phyloP scores from a whole-genome alignment of 306 rosid species.

The Trifolium fragiferum region DNA sequence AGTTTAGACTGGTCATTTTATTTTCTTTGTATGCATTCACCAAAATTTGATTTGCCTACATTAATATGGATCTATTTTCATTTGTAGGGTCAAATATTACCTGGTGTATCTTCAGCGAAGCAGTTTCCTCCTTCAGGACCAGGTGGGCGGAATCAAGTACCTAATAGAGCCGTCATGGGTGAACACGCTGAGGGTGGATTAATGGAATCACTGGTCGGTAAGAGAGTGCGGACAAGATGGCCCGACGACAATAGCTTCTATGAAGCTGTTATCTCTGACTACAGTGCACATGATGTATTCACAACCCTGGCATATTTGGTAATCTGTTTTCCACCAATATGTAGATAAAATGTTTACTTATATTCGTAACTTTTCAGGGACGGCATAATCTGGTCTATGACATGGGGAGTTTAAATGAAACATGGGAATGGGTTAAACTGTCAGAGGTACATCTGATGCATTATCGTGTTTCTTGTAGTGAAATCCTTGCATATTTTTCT shows the following conservation, averaged over 20 bases:
- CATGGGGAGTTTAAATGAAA: conserved; percentile 70
- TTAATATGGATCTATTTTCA: conserved; percentile 33
- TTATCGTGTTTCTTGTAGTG: conserved; percentile 29
- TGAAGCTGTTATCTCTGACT: conserved; percentile 91
- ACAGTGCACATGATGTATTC: conserved; percentile 68
- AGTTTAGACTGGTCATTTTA: conserved; percentile 5
- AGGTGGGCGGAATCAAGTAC: conserved; percentile 74
- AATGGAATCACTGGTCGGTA: conserved; percentile 69
- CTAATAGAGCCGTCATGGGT: conserved; percentile 63
- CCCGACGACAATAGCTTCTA: conserved; percentile 96
- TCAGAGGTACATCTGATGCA: conserved; percentile 73
- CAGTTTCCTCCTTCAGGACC: conserved; percentile 71
- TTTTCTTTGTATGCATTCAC: conserved; percentile 23
- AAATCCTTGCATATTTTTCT: conserved; percentile 27
- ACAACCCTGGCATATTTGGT: conserved; percentile 28
- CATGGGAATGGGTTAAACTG: conserved; percentile 95
- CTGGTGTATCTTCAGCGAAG: conserved; percentile 73
- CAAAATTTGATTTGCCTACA: conserved; percentile 12
- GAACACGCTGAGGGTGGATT: conserved; percentile 69
- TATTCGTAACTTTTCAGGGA: conserved; percentile 62
- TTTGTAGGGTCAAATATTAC: conserved; percentile 56
- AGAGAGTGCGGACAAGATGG: conserved; percentile 93
- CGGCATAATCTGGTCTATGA: conserved; percentile 86
- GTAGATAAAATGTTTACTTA: conserved; percentile 28
- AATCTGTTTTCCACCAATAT: conserved; percentile 33